Percentiles rank a stretch among this genome's conserved stretches.
Conservation (phyloP, 2,329 filamentous ascomycete species). For the Colletotrichum eleusines region DNA sequence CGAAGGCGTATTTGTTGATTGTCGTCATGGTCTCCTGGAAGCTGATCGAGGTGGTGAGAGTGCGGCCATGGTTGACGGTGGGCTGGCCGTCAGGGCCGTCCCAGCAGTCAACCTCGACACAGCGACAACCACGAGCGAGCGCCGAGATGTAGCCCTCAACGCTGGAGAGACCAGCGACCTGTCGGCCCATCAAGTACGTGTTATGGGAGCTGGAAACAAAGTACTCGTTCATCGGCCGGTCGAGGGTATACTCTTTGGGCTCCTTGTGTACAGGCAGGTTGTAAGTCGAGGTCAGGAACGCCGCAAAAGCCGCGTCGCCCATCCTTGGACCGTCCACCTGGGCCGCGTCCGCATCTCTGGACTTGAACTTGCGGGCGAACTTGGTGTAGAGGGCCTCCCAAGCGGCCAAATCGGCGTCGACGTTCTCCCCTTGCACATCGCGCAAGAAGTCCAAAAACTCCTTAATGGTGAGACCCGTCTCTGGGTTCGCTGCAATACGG, state of each 20-base stretch:
- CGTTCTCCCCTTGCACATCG: constrained; percentile 80
- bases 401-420: constrained; percentile 71
- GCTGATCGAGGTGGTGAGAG: constrained; percentile 87
- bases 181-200: constrained; percentile 92
- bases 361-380: constrained; percentile 71
- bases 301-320: constrained; percentile 82
- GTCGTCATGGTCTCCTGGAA: constrained; percentile 94
- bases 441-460: constrained; percentile 84
- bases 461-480: constrained; percentile 74
- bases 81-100: constrained; percentile 90
- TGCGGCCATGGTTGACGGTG: constrained; percentile 90
- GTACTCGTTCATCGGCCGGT: constrained; percentile 94
- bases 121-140: constrained; percentile 89
- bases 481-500: constrained; percentile 67
- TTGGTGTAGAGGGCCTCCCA: constrained; percentile 82
- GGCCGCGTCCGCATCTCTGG: constrained; percentile 57
- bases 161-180: constrained; percentile 90
- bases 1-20: constrained; percentile 95
- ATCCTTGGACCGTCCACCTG: constrained; percentile 62
- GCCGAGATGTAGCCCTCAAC: constrained; percentile 95
- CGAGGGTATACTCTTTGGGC: constrained; percentile 73
- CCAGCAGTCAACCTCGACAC: constrained; percentile 98
- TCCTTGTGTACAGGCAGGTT: constrained; percentile 76
- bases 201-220: constrained; percentile 99
- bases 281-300: constrained; percentile 79